A percentile compares a stretch with the other conserved stretches of the same genome.
These are phyloP conservation scores for Fusarium penzigii DNA, from an alignment of 2,329 filamentous ascomycete genomes.

Conservation along the genomic window DNA sequence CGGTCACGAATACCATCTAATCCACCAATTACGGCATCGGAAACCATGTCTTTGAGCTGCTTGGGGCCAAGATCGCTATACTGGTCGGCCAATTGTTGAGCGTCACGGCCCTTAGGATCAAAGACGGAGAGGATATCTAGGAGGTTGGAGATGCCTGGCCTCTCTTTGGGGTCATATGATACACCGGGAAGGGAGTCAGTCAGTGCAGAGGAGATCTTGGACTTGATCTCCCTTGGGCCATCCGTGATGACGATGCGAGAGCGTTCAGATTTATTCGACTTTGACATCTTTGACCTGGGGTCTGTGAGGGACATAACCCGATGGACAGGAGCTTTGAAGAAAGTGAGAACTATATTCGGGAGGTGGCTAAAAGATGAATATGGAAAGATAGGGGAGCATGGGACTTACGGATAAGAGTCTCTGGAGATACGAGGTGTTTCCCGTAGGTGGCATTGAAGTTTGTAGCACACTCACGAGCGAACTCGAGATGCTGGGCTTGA, in stretches of 20 bases:
- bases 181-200: conserved; percentile 73
- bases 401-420: conserved; percentile 68
- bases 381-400: background rate
- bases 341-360: background rate
- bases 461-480: conserved; percentile 80
- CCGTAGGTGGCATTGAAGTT: conserved; percentile 82
- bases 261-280: conserved; percentile 70
- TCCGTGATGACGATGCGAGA: conserved; percentile 87
- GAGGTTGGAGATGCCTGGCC: conserved; percentile 88
- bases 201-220: conserved; percentile 71
- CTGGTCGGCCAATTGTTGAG: conserved; percentile 41
- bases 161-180: conserved; percentile 66
- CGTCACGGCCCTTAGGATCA: conserved; percentile 44
- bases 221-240: conserved; percentile 58
- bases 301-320: conserved; percentile 87
- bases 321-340: conserved; percentile 65
- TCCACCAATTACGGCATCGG: conserved; percentile 54
- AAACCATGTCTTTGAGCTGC: conserved; percentile 54
- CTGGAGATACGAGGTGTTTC: conserved; percentile 62
- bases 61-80: conserved; percentile 40
- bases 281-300: conserved; percentile 89
- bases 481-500: conserved; percentile 91
- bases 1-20: conserved; percentile 56
- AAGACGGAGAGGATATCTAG: conserved; percentile 78
- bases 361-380: background rate